Conservation (phyloP, 208 protist species). For the Acanthamoeba lenticulata region DNA sequence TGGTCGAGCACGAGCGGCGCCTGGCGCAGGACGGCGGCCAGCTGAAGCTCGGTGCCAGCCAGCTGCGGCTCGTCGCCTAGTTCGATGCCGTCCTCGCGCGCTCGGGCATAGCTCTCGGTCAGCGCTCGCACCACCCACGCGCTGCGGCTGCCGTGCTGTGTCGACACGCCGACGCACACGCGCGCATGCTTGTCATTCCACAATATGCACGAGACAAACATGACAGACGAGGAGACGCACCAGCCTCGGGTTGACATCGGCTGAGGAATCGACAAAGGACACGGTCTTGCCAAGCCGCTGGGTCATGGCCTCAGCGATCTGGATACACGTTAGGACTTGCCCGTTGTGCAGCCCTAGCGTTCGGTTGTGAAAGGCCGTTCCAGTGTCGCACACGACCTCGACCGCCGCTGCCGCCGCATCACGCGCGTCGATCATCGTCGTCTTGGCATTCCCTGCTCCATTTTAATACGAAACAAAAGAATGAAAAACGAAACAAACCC, state of each 20-base stretch:
- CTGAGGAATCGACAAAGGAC: background rate
- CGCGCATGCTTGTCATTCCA: no score
- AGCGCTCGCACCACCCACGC: background rate
- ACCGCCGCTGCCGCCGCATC: background rate
- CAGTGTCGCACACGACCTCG: background rate
- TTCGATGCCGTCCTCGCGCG: background rate
- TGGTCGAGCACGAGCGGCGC: background rate
- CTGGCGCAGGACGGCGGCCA: background rate
- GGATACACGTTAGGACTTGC: background rate
- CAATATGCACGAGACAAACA: no score
- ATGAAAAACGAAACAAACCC: no score
- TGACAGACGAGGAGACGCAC: no score
- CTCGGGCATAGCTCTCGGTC: background rate
- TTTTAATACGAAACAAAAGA: no score
- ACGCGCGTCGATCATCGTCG: background rate
- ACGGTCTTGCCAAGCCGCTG: background rate
- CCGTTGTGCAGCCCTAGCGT: background rate
- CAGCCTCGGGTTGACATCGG: background rate
- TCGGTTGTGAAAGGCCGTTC: background rate
- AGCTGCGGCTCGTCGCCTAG: background rate
- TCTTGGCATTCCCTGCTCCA: constrained; percentile 48
- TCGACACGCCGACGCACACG: no score
- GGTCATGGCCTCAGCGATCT: background rate
- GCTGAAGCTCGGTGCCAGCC: no score
- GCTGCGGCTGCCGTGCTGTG: background rate